Evolutionary conservation across 2,329 filamentous ascomycete genomes (phyloP).

Genomic region (Cercospora nicotianae): DNA sequence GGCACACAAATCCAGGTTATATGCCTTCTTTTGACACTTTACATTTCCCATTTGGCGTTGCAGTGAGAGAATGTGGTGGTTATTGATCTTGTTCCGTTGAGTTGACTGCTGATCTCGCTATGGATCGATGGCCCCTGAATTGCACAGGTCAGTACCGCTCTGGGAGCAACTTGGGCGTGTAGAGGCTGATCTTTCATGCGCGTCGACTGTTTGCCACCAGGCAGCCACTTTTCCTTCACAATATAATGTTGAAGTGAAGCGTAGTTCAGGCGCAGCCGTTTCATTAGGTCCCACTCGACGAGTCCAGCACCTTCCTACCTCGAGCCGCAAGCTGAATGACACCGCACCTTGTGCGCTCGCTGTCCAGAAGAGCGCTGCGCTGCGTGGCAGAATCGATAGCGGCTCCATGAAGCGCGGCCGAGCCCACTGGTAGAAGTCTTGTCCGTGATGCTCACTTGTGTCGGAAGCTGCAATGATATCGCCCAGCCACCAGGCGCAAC

Average conservation of each 20-base stretch:
- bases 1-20: slow-evolving; percentile 23
- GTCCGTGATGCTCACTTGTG: neutral
- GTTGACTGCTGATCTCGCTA: neutral
- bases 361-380: neutral
- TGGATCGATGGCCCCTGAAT: neutral
- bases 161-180: neutral
- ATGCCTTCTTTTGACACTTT: neutral
- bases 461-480: neutral
- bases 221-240: neutral
- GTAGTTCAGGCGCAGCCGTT: neutral
- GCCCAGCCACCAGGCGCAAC: neutral
- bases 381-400: neutral
- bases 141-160: neutral
- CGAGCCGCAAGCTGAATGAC: neutral
- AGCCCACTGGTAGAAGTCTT: neutral
- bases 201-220: neutral
- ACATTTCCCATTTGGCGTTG: neutral
- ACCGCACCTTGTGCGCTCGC: neutral
- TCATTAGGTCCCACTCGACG: neutral
- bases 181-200: slow-evolving; percentile 1
- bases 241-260: neutral
- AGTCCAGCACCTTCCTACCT: neutral
- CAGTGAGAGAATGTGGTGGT: neutral
- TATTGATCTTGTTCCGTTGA: neutral
- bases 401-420: neutral